These are phyloP conservation scores for Diospyros lotus DNA, from an alignment of 148 eudicot species.

Conservation along the genomic window DNA sequence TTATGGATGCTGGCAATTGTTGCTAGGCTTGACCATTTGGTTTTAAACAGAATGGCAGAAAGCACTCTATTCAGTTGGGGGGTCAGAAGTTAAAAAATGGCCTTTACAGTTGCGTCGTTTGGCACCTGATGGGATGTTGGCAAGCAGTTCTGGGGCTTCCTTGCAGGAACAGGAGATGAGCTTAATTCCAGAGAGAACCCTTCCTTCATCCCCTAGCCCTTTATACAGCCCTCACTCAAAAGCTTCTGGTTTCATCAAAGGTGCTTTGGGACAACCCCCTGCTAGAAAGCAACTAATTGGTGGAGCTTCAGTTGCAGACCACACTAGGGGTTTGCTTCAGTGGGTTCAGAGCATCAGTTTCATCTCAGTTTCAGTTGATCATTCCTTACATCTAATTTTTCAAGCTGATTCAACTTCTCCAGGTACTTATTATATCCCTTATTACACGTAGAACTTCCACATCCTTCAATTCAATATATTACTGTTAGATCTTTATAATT, in stretches of 20 bases:
- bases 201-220: slow-evolving; percentile 75
- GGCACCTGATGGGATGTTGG: slow-evolving; percentile 66
- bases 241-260: slow-evolving; percentile 67
- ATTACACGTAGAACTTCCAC: background rate
- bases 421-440: slow-evolving; percentile 35
- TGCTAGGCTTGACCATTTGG: background rate
- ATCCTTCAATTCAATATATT: slow-evolving; percentile 6
- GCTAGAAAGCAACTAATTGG: slow-evolving; percentile 74
- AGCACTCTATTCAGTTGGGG: slow-evolving; percentile 83
- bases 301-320: slow-evolving; percentile 56
- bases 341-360: slow-evolving; percentile 95
- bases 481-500: background rate
- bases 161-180: slow-evolving; percentile 80
- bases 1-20: background rate
- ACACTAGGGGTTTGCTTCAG: slow-evolving; percentile 78
- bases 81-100: slow-evolving; percentile 93
- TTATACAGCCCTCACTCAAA: slow-evolving; percentile 74
- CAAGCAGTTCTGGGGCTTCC: slow-evolving; percentile 63
- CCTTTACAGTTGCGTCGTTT: slow-evolving; percentile 82
- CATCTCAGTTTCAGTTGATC: slow-evolving; percentile 73
- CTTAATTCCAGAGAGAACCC: slow-evolving; percentile 58
- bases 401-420: slow-evolving; percentile 69
- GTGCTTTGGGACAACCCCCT: slow-evolving; percentile 68
- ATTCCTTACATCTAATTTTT: slow-evolving; percentile 71
- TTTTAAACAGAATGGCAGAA: slow-evolving; percentile 89